Base-by-base conservation (phyloP, 78 protist genomes). In the Andalucia godoyi region DNA sequence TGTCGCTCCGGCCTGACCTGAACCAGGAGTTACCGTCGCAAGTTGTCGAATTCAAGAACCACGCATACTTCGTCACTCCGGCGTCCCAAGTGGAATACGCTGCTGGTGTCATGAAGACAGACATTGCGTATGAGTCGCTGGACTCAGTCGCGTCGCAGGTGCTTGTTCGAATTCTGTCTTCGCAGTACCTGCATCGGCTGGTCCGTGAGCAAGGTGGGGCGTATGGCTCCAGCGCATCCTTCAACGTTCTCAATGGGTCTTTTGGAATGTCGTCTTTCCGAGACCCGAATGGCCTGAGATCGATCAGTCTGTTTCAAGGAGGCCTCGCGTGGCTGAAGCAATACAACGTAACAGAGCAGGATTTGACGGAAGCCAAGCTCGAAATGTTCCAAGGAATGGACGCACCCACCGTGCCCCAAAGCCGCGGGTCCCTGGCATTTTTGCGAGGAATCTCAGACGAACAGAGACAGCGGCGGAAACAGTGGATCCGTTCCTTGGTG, bases 141-240 rank as follows among this genome's bases (percentile, higher is more conserved):
- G 60, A 55, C 21, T 55, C 25, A 29, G 53, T 21, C 4, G 67
- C 52, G 9, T 2, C 7, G 4, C 54, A 7, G 13, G 71, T 51
- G 8, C 57, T 13, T 18, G 30, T 32, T 1, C 7, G 47, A 41
- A 18, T 69, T 23, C 2, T 67, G 23, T 17, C 33, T 4, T 17
- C 61, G 13, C 62, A 73, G 39, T 70, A 25, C 57, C 86, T 89
- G 29, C 94, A 89, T 61, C 49, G 57, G 8, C 88, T 79, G 7
- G 80, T 89, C 45, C 67, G 94, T 30, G 94, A 89, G 32, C 79
- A 85, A 64, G 90, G 88, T 25, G 94, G 94, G n/a, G 94, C 94
- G 0, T 89, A 89, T 61, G 94, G 94, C 40, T 67, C 79, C 18
- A 5, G 37, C 17, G 9, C 55, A 23, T 27, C 9, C 37, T 17